Conservation (phyloP, 805 yeast genomes). For the Saccharomycopsis microspora region DNA sequence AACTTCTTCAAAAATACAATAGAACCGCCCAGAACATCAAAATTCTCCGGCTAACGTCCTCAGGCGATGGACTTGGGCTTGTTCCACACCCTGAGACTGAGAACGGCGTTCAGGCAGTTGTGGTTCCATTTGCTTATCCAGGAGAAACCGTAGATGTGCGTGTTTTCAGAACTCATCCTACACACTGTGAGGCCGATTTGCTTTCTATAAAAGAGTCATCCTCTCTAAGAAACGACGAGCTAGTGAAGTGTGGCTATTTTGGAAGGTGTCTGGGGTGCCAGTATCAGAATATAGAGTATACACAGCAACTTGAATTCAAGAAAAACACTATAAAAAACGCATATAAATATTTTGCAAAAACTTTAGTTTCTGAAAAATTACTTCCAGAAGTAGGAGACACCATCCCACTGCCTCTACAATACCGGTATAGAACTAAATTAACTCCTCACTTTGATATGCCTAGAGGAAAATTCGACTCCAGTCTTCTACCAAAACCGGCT, state of each 20-base stretch:
- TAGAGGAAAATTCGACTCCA: conserved; percentile 28
- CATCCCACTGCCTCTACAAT: conserved; percentile 66
- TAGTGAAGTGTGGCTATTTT: conserved; percentile 72
- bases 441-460: conserved; percentile 94
- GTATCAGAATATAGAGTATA: conserved; percentile 69
- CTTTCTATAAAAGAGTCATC: conserved; percentile 31
- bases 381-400: conserved; percentile 58
- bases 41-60: conserved; percentile 51
- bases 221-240: conserved; percentile 44
- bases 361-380: conserved; percentile 27
- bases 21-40: conserved; percentile 46
- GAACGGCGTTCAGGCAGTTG: conserved; percentile 43
- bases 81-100: conserved; percentile 42
- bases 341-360: conserved; percentile 63
- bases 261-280: conserved; percentile 95
- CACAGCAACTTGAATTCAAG: conserved; percentile 62
- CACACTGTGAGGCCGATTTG: conserved; percentile 66
- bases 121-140: conserved; percentile 81
- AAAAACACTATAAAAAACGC: conserved; percentile 71
- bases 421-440: conserved; percentile 77
- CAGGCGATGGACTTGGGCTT: conserved; percentile 81
- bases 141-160: conserved; percentile 68
- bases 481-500: conserved; percentile 40
- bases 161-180: conserved; percentile 69
- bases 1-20: conserved; percentile 37